These are phyloP conservation scores for Jatropha curcas DNA, from an alignment of 345 rosid genomes.

Conservation along the genomic window DNA sequence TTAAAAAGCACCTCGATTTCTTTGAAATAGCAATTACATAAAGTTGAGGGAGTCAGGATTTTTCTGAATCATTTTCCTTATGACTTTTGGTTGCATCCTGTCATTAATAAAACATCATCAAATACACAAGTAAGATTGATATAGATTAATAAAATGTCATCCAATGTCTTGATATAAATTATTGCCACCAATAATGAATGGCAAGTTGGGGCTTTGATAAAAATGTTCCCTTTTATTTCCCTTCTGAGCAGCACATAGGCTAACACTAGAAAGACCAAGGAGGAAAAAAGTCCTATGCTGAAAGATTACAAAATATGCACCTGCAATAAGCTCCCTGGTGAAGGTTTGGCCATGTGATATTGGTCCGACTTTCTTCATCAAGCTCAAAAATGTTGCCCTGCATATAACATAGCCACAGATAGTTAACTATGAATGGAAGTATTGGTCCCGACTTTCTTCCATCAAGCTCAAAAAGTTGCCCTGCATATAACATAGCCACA, in stretches of 20 bases:
- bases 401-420: too few relatives aligned
- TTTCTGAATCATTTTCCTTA: slow-evolving; percentile 68
- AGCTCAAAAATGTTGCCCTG: too few relatives aligned
- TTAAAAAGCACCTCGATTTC: slow-evolving; percentile 22
- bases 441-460: slow-evolving; percentile 84
- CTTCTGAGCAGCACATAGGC: not conserved
- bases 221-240: too few relatives aligned
- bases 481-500: slow-evolving; percentile 33
- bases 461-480: slow-evolving; percentile 86
- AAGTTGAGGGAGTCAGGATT: slow-evolving; percentile 78
- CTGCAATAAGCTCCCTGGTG: slow-evolving; percentile 68
- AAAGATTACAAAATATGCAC: slow-evolving; percentile 30
- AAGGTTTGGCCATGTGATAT: slow-evolving; percentile 72
- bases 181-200: not conserved
- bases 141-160: not conserved
- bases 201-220: not conserved
- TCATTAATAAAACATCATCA: slow-evolving; percentile 4
- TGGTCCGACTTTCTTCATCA: too few relatives aligned
- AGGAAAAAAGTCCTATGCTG: not conserved
- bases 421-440: too few relatives aligned
- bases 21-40: slow-evolving; percentile 65
- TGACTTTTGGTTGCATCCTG: slow-evolving; percentile 86
- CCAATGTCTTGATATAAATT: not conserved
- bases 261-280: not conserved
- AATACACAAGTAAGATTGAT: not conserved